Evolutionary conservation across 2,329 filamentous ascomycete genomes (phyloP).

Genomic region (Lachnellula cervina): DNA sequence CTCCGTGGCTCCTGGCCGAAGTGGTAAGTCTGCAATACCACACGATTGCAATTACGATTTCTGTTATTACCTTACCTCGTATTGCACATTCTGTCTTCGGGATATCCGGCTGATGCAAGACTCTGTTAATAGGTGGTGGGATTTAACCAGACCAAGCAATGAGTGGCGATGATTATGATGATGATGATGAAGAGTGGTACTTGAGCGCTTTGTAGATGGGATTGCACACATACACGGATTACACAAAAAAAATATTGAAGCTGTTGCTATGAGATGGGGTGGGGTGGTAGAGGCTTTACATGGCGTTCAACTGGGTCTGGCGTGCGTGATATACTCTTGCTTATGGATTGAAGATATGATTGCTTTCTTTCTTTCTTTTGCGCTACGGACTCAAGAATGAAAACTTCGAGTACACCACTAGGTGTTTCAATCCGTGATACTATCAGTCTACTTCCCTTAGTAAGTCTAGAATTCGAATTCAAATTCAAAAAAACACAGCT

Average conservation of each 20-base stretch:
- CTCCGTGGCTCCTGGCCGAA: constrained; percentile 27
- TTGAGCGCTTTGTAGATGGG: neutral
- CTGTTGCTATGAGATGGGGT: neutral
- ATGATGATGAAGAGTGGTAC: neutral
- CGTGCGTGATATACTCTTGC: no score
- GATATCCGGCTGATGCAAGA: neutral
- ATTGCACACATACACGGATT: neutral
- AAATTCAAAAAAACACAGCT: no score
- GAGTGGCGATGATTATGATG: neutral
- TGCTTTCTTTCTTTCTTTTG: no score
- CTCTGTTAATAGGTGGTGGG: neutral
- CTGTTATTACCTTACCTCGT: neutral
- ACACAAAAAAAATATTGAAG: neutral
- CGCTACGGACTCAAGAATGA: no score
- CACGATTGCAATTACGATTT: neutral
- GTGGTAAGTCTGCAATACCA: constrained; percentile 21
- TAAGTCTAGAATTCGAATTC: no score
- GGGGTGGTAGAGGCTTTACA: neutral
- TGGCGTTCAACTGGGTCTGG: neutral
- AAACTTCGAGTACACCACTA: no score
- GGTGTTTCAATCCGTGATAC: no score
- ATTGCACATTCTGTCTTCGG: neutral
- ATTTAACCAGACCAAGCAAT: neutral
- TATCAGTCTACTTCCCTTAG: no score
- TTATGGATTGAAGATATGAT: no score